Conservation (phyloP, 106 monocot genomes). For the Xerophyta viscosa region DNA sequence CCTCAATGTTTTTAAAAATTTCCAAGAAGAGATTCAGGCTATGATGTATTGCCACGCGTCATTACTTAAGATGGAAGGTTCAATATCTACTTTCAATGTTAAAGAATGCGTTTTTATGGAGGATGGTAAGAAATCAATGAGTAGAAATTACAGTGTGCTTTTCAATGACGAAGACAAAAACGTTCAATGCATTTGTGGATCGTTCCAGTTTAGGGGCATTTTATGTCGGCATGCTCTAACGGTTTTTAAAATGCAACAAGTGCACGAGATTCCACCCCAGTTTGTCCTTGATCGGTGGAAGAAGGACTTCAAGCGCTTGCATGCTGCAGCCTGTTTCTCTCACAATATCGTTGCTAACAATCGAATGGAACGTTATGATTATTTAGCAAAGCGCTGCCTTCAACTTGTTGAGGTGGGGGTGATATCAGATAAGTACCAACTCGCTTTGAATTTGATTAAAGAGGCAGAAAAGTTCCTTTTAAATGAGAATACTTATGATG, state of each 20-base stretch:
- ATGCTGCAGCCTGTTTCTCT: constrained; percentile 22
- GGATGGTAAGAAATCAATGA: constrained; percentile 44
- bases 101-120: constrained; percentile 60
- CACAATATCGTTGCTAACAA: constrained; percentile 38
- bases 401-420: constrained; percentile 42
- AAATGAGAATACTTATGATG: constrained; percentile 44
- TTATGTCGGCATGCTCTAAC: constrained; percentile 46
- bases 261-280: constrained; percentile 43
- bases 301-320: constrained; percentile 55
- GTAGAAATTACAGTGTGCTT: constrained; percentile 35
- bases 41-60: constrained; percentile 62
- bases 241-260: constrained; percentile 49
- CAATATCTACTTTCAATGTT: constrained; percentile 41
- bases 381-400: constrained; percentile 55
- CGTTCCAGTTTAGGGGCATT: constrained; percentile 55
- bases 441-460: constrained; percentile 47
- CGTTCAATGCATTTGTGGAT: constrained; percentile 47
- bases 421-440: constrained; percentile 49
- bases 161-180: constrained; percentile 28
- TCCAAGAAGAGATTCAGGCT: constrained; percentile 62
- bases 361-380: constrained; percentile 45
- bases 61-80: constrained; percentile 25
- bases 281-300: constrained; percentile 57
- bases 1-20: constrained; percentile 44
- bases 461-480: constrained; percentile 50